These are phyloP conservation scores for Cytospora schulzeri DNA, from an alignment of 2,329 filamentous ascomycete species.

Conservation along the genomic window DNA sequence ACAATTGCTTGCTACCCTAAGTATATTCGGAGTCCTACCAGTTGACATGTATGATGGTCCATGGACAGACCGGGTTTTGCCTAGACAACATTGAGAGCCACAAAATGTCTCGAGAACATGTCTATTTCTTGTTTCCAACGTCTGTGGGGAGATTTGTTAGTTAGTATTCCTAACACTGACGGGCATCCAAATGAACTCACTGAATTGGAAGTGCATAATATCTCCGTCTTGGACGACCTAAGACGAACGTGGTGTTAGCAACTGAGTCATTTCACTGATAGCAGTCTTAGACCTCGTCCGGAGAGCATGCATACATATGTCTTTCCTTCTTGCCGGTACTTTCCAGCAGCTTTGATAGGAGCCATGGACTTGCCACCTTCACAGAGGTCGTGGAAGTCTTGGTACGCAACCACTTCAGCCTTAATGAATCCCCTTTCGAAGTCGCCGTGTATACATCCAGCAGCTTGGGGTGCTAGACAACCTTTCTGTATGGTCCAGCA, in stretches of 20 bases:
- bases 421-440: constrained; percentile 50
- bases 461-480: constrained; percentile 44
- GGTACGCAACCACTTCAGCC: constrained; percentile 48
- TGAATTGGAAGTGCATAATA: constrained; percentile 48
- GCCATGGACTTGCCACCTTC: constrained; percentile 47
- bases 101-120: too few species aligned
- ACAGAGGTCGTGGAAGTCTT: constrained; percentile 48
- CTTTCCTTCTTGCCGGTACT: constrained; percentile 48
- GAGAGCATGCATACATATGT: constrained; percentile 40
- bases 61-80: too few species aligned
- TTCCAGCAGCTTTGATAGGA: constrained; percentile 48
- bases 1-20: too few species aligned
- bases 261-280: not conserved
- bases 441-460: constrained; percentile 45
- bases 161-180: too few species aligned
- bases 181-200: constrained; percentile 35
- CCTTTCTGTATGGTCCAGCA: constrained; percentile 47
- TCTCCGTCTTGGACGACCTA: constrained; percentile 46
- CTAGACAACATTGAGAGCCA: too few species aligned
- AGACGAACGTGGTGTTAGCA: constrained; percentile 29
- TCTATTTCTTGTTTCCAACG: constrained; percentile 22
- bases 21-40: too few species aligned
- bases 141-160: constrained; percentile 7
- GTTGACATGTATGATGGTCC: too few species aligned
- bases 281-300: not conserved